These are phyloP conservation scores for Phaffia rhodozyma DNA, from an alignment of 1,284 basidiomycete species.

Conservation along the genomic window DNA sequence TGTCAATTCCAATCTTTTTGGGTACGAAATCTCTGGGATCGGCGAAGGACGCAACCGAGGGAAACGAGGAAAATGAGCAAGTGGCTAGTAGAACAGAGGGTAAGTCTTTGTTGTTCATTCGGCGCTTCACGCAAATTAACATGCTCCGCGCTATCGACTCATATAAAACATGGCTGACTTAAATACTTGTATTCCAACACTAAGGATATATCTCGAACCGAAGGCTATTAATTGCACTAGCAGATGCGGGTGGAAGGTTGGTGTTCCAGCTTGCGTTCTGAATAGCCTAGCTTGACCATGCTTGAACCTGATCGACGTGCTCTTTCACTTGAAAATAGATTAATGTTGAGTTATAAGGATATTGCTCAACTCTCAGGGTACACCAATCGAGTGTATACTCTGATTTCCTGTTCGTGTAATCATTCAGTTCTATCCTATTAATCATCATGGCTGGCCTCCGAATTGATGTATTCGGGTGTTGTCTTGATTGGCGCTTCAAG, in stretches of 20 bases:
- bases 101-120: conserved; percentile 2
- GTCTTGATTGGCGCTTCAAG: neutral
- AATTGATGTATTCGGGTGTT: neutral
- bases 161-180: conserved; percentile 4
- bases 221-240: conserved; percentile 79
- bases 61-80: conserved; percentile 27
- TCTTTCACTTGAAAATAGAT: conserved; percentile 8
- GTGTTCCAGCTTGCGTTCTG: conserved; percentile 66
- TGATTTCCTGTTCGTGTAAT: conserved; percentile 45
- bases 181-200: conserved; percentile 3
- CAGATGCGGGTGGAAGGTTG: conserved; percentile 84
- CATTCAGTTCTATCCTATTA: neutral
- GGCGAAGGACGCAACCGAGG: neutral
- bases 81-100: conserved; percentile 53
- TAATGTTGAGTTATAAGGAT: conserved; percentile 54
- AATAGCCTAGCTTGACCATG: conserved; percentile 12
- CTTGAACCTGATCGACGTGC: neutral
- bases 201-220: conserved; percentile 90
- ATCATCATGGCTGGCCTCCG: neutral
- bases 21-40: neutral
- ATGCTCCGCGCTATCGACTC: too few relatives aligned
- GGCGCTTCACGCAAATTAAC: neutral
- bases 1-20: conserved; percentile 54
- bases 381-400: conserved; percentile 76
- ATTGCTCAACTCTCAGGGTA: conserved; percentile 85